phyloP scores from a whole-genome alignment of 306 rosid genomes.

The Prunus padus region DNA sequence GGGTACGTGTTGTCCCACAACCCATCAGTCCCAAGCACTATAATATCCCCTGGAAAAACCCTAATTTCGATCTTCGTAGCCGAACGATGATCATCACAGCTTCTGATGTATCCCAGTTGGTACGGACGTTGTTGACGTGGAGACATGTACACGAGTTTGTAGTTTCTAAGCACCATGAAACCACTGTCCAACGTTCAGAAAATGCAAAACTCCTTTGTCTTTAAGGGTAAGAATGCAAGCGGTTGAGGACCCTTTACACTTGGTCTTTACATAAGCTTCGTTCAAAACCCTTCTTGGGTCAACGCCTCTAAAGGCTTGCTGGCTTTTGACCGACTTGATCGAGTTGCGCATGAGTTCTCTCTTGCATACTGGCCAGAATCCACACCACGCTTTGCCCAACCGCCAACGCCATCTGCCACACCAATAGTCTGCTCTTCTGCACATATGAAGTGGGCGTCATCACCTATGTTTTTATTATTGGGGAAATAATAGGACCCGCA shows the following conservation, averaged over 20 bases:
- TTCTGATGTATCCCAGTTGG: no score
- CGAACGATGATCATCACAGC: no score
- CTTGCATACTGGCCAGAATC: background rate
- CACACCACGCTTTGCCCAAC: background rate
- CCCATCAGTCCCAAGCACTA: slow-evolving; percentile 23
- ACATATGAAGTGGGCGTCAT: slow-evolving; percentile 9
- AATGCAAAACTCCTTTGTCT: background rate
- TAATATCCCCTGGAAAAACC: slow-evolving; percentile 8
- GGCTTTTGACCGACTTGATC: background rate
- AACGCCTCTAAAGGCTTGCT: background rate
- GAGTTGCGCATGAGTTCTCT: background rate
- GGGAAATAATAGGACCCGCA: background rate
- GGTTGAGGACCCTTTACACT: background rate
- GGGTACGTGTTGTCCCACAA: slow-evolving; percentile 13
- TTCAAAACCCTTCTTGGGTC: background rate
- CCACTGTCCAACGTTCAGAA: slow-evolving; percentile 2
- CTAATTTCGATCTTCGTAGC: no score
- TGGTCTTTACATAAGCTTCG: background rate
- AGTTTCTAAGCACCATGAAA: slow-evolving; percentile 9
- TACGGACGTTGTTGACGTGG: background rate
- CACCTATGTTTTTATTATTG: background rate
- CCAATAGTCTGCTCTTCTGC: background rate
- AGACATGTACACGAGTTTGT: background rate
- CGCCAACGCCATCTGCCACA: background rate
- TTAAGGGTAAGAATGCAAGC: background rate